Conservation (phyloP, 352 stramenopile genomes). For the Thraustotheca clavata region DNA sequence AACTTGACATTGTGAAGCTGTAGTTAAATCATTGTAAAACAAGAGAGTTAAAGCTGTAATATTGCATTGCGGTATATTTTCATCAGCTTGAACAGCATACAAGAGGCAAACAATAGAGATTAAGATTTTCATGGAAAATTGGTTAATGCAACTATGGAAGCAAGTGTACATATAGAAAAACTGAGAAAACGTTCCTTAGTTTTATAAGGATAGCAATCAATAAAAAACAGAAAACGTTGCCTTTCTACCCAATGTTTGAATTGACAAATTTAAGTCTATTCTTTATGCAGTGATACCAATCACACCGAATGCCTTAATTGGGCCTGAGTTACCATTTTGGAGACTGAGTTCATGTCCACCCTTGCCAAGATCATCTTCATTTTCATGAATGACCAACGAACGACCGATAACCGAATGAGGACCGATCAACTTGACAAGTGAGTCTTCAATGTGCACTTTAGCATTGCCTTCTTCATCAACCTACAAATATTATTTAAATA, state of each 20-base stretch:
- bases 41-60: slow-evolving; percentile 11
- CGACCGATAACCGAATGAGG: slow-evolving; percentile 97
- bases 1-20: slow-evolving; percentile 22
- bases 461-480: slow-evolving; percentile 75
- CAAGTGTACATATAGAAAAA: too few relatives aligned
- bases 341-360: slow-evolving; percentile 95
- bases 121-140: too few relatives aligned
- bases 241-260: too few relatives aligned
- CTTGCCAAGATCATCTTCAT: slow-evolving; percentile 95
- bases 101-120: background rate
- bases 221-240: too few relatives aligned
- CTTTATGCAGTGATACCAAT: slow-evolving; percentile 79
- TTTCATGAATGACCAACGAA: slow-evolving; percentile 91
- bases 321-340: slow-evolving; percentile 93
- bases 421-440: slow-evolving; percentile 95
- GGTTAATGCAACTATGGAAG: too few relatives aligned
- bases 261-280: too few relatives aligned
- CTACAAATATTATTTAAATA: slow-evolving; percentile 28
- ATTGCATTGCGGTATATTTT: slow-evolving; percentile 13
- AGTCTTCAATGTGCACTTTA: slow-evolving; percentile 92
- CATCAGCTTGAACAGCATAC: background rate
- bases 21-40: slow-evolving; percentile 16
- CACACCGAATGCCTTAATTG: slow-evolving; percentile 87
- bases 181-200: too few relatives aligned
- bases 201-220: too few relatives aligned